A percentile compares a stretch with the other conserved stretches of the same genome.
Evolutionary conservation across 805 yeast species (phyloP).

Genomic region (Lipomyces yamadae): DNA sequence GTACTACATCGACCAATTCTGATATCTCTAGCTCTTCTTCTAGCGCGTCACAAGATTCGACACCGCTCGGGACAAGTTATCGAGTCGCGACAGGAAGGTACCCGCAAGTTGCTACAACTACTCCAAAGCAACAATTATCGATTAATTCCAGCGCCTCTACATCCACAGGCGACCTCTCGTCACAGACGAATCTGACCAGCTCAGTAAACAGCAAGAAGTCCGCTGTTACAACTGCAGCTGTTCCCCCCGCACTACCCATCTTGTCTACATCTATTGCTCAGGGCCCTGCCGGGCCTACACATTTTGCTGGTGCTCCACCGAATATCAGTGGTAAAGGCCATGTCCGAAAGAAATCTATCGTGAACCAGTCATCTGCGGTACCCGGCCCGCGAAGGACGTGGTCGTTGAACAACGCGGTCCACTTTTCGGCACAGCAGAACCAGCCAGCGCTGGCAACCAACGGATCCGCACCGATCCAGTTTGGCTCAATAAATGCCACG

Average conservation of each 20-base stretch:
- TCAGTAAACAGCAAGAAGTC: slow-evolving; percentile 8
- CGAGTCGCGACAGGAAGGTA: not conserved
- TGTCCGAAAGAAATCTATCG: slow-evolving; percentile 25
- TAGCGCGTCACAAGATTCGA: not conserved
- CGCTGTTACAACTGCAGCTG: slow-evolving; percentile 16
- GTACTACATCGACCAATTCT: not conserved
- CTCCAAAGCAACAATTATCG: not conserved
- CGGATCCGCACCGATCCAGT: slow-evolving; percentile 29
- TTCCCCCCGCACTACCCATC: slow-evolving; percentile 13
- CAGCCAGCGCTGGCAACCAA: slow-evolving; percentile 12
- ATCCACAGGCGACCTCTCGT: not conserved
- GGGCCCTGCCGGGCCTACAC: not conserved
- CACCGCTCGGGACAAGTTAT: not conserved
- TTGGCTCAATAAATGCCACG: slow-evolving; percentile 32
- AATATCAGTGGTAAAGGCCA: slow-evolving; percentile 11
- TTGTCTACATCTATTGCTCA: slow-evolving; percentile 7
- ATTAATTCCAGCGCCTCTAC: not conserved
- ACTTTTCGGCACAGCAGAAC: slow-evolving; percentile 17
- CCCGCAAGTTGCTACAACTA: not conserved
- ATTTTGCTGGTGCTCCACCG: not conserved
- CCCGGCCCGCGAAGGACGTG: slow-evolving; percentile 22
- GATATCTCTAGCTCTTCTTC: not conserved
- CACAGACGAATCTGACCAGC: slow-evolving; percentile 12
- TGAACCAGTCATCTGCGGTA: slow-evolving; percentile 16
- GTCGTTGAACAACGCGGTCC: slow-evolving; percentile 20